Evolutionary conservation across 345 rosid species (phyloP).

Genomic region (Lenwebbia sp.): DNA sequence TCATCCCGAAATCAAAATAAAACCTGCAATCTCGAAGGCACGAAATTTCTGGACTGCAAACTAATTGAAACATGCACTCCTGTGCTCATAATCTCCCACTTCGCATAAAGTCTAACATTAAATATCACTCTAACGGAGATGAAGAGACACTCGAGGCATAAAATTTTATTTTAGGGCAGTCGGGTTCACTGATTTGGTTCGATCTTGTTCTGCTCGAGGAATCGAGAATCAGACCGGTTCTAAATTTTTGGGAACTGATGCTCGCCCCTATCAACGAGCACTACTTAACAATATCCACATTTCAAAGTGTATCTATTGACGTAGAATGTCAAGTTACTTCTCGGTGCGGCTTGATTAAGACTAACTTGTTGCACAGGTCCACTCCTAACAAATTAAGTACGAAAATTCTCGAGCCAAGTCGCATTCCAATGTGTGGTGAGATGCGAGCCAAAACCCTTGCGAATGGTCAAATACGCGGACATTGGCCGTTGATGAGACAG

Average conservation of each 20-base stretch:
- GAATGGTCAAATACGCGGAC: not conserved
- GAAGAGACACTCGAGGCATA: not conserved
- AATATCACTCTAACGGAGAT: not conserved
- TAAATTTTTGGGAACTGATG: not conserved
- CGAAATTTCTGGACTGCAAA: not conserved
- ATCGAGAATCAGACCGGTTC: fast-evolving
- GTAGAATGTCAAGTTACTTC: not conserved
- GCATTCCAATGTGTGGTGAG: not conserved
- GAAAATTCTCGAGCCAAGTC: not conserved
- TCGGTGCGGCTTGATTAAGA: not conserved
- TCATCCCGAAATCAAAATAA: not conserved
- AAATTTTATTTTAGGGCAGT: not conserved
- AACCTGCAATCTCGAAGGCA: not conserved
- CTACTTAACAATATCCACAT: not conserved
- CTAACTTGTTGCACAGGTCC: not conserved
- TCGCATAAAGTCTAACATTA: not conserved
- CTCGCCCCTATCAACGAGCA: fast-evolving
- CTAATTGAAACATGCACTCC: not conserved
- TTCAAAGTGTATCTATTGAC: not conserved
- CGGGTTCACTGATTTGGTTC: fast-evolving
- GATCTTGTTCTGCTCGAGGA: not conserved
- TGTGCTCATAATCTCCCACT: not conserved
- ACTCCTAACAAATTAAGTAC: not conserved
- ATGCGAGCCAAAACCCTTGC: not conserved
- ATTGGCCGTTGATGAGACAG: not conserved